A percentile compares a stretch with the other conserved stretches of the same genome.
Evolutionary conservation across 345 rosid species (phyloP).

Genomic region (Conringia planisiliqua): DNA sequence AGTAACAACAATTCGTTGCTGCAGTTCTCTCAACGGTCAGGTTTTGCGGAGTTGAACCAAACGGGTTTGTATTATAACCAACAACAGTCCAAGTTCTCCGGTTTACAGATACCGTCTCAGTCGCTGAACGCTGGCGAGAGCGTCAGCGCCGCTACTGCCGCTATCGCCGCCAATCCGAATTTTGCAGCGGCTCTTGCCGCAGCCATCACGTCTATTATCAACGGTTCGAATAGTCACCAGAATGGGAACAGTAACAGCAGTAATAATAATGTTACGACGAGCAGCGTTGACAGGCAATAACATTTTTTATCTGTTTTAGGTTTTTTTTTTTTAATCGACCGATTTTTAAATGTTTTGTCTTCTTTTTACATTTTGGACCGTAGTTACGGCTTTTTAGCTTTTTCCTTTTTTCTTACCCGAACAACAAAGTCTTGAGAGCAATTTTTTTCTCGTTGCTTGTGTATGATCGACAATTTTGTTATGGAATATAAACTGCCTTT

Average conservation of each 20-base stretch:
- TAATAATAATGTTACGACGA: constrained; percentile 22
- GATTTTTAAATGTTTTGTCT: neutral
- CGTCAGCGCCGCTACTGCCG: constrained; percentile 45
- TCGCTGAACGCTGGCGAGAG: constrained; percentile 43
- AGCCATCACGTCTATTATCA: constrained; percentile 83
- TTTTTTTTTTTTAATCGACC: neutral
- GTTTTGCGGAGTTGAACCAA: constrained; percentile 21
- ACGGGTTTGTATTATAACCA: constrained; percentile 38
- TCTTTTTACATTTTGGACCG: neutral
- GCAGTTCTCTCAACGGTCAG: constrained; percentile 37
- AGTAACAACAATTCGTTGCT: constrained; percentile 34
- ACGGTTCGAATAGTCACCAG: constrained; percentile 36
- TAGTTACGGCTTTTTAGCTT: constrained; percentile 2
- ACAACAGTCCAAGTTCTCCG: constrained; percentile 84
- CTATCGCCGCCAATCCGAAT: constrained; percentile 84
- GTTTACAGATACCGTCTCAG: constrained; percentile 57
- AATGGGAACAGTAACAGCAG: constrained; percentile 21
- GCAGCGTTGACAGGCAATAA: constrained; percentile 32
- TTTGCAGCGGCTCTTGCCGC: constrained; percentile 97
- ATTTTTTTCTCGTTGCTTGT: constrained; percentile 5
- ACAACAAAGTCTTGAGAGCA: neutral
- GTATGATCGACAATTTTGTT: constrained; percentile 7
- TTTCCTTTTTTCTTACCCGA: neutral
- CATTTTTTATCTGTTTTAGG: constrained; percentile 11
- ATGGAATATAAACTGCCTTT: constrained; percentile 1